Conservation (phyloP, 257 asterid species). For the Solanum corneliomulleri region DNA sequence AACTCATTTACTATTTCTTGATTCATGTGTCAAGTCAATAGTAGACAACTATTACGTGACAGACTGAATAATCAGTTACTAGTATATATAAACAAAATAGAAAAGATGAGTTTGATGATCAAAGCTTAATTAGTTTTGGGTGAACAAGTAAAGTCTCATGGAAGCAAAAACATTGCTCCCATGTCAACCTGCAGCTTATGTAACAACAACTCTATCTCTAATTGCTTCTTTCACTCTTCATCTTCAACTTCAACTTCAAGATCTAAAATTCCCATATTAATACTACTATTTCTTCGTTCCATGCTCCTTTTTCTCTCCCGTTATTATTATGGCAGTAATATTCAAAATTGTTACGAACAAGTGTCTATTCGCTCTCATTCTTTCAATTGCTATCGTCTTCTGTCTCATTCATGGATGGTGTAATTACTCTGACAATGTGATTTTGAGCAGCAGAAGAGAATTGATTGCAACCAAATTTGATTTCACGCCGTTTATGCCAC, state of each 20-base stretch:
- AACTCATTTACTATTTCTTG: too few relatives aligned
- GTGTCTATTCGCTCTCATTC: background rate
- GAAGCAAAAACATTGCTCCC: constrained; percentile 8
- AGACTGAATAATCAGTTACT: background rate
- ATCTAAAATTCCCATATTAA: background rate
- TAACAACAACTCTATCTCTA: background rate
- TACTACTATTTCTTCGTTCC: background rate
- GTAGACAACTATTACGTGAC: too few relatives aligned
- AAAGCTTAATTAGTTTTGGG: background rate
- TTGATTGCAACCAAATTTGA: constrained; percentile 30
- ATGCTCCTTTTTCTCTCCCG: background rate
- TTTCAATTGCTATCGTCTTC: background rate
- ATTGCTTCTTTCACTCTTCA: background rate
- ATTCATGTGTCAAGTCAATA: background rate
- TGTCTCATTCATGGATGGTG: background rate
- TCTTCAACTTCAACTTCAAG: background rate
- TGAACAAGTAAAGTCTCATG: background rate
- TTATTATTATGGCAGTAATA: background rate
- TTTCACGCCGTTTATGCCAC: constrained; percentile 37
- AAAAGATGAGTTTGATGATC: background rate
- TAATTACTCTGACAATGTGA: background rate
- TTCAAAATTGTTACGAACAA: background rate
- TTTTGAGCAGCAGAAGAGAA: constrained; percentile 22
- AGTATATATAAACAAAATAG: background rate
- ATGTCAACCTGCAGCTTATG: constrained; percentile 6